Conservation (phyloP, 306 rosid species). For the Corylus avellana region DNA sequence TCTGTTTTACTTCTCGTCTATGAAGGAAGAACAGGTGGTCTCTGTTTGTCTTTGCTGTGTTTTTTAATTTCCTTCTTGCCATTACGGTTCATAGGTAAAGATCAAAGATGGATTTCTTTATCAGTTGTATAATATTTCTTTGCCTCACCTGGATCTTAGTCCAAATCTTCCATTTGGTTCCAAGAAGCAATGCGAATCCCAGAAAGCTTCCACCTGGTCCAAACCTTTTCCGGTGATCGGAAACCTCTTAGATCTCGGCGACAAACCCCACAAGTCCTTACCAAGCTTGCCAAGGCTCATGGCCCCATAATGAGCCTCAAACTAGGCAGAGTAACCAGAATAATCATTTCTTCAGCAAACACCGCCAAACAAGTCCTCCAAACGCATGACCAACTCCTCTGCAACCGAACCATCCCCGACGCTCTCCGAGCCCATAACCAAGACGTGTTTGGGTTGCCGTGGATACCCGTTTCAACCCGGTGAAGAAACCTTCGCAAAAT, state of each 20-base stretch:
- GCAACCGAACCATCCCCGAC: conserved; percentile 39
- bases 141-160: conserved; percentile 23
- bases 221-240: conserved; percentile 44
- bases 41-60: too few species aligned
- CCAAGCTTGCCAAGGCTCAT: conserved; percentile 33
- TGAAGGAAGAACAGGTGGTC: too few species aligned
- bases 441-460: conserved; percentile 28
- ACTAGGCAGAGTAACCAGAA: conserved; percentile 47
- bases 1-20: too few species aligned
- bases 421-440: conserved; percentile 30
- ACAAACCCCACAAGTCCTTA: conserved; percentile 51
- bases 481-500: conserved; percentile 50
- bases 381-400: conserved; percentile 42
- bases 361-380: conserved; percentile 46
- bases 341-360: conserved; percentile 43
- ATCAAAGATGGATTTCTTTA: conserved; percentile 18
- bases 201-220: conserved; percentile 61
- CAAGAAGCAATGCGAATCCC: background rate
- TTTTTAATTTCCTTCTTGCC: too few species aligned
- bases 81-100: background rate
- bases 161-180: conserved; percentile 3
- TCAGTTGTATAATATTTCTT: background rate
- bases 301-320: conserved; percentile 56
- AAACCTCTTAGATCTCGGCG: conserved; percentile 52
- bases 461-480: conserved; percentile 28